Conservation (phyloP, 352 stramenopile species). For the Phytophthora pinifolia region DNA sequence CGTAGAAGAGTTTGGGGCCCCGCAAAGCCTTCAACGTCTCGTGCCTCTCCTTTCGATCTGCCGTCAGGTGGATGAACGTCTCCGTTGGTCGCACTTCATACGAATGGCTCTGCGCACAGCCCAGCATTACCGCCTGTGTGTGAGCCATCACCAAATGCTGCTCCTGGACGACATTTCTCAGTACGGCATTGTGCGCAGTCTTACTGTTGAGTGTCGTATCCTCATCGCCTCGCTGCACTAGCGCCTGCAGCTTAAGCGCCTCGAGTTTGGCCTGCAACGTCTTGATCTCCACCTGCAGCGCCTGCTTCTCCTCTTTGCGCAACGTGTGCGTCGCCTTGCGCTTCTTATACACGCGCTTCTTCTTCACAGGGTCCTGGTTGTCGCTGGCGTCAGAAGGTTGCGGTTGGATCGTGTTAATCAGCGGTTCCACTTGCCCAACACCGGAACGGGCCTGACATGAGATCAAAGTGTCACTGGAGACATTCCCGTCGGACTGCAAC, state of each 20-base stretch:
- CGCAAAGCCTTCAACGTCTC: too few species aligned
- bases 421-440: too few species aligned
- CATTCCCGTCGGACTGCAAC: constrained; percentile 4
- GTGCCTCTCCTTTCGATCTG: too few species aligned
- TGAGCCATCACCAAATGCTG: too few species aligned
- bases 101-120: too few species aligned
- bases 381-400: constrained; percentile 4
- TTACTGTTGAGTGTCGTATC: too few species aligned
- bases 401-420: neutral
- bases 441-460: neutral
- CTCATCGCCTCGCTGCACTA: constrained; percentile 20
- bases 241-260: constrained; percentile 21
- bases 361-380: constrained; percentile 4
- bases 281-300: constrained; percentile 17
- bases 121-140: too few species aligned
- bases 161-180: too few species aligned
- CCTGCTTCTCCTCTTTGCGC: constrained; percentile 28
- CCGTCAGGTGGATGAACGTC: too few species aligned
- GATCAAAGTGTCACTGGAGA: neutral
- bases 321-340: constrained; percentile 24
- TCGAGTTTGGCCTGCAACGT: constrained; percentile 24
- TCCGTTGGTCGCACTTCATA: too few species aligned
- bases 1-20: too few species aligned
- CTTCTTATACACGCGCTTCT: constrained; percentile 26
- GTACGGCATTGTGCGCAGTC: too few species aligned